phyloP scores from a whole-genome alignment of 495 filamentous ascomycete genomes.

The Usnea hakonensis region DNA sequence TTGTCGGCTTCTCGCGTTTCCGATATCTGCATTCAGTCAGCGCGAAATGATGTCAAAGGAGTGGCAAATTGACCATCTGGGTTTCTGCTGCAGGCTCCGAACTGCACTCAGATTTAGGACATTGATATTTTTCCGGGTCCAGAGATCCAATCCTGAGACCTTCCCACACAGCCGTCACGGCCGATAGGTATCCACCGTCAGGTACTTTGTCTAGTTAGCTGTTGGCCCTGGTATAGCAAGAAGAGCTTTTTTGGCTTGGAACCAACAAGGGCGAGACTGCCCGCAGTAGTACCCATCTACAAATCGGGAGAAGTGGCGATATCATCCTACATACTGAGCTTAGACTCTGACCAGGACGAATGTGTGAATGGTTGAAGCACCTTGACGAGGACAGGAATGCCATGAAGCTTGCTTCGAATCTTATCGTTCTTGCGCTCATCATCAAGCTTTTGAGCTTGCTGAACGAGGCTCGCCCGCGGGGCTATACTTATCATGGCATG shows the following conservation, averaged over 20 bases:
- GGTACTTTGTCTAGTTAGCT: too few relatives aligned
- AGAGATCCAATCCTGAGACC: background rate
- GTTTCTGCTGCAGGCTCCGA: background rate
- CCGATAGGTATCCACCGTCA: background rate
- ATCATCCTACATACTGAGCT: background rate
- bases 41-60: background rate
- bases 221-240: too few relatives aligned
- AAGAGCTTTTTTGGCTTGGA: background rate
- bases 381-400: too few relatives aligned
- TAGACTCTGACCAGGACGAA: too few relatives aligned
- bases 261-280: background rate
- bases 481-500: too few relatives aligned
- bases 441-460: too few relatives aligned
- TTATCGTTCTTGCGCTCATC: too few relatives aligned
- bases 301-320: background rate
- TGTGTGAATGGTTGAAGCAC: too few relatives aligned
- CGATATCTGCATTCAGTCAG: background rate
- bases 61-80: background rate
- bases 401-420: too few relatives aligned
- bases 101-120: background rate
- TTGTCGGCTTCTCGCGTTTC: background rate
- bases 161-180: background rate
- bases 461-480: too few relatives aligned
- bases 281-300: background rate
- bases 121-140: background rate